Evolutionary conservation across 2,329 filamentous ascomycete genomes (phyloP), one percentile per base, ranked within the genome.

Genomic region (Chalaropsis ovoidea): DNA sequence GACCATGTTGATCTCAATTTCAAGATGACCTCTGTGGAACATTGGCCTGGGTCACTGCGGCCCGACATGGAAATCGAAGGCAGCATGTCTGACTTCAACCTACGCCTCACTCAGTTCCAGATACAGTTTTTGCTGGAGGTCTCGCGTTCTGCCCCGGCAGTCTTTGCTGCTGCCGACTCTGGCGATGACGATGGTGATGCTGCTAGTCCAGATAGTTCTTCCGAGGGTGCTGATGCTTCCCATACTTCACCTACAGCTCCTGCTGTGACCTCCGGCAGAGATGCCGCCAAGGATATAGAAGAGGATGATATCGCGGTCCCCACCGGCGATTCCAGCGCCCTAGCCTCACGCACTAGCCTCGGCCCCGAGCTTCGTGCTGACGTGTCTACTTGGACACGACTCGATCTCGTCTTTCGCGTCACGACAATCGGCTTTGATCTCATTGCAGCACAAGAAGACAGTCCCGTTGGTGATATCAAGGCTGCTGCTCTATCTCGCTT

Each of bases 1-100:
- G 92, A 99, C 72, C 91, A 96, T 70, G 91, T 99, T 13, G 94
- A 99, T 73, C 79, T 99, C 27, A 89, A 89, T 61, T 96, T 99
- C 76, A 89, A 89, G 68, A 86, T 99, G 69, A 95, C 88, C 1
- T 93, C 96, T 75, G 84, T 92, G 0, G 93, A 97, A 72, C 94
- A 99, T 73, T 86, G 84, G 70, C 75, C 83, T 41, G 88, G 88
- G 15, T 79, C 82, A 64, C 86, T 94, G 71, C 83, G 93, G 47
- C 94, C 94, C 0, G 93, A 99, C 72, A 86, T 91, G 62, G 93
- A 97, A 75, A 86, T 99, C 22, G 87, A 94, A 73, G 92, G 93
- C 2, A 87, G 83, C 61, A 90, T 99, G 86, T 96, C 92, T 5
- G 89, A 96, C 65, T 86, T 97, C 72, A 96, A 97, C 71, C 79